Base-by-base conservation (phyloP, 768 basidiomycete species). In the Cystobasidium ongulense region DNA sequence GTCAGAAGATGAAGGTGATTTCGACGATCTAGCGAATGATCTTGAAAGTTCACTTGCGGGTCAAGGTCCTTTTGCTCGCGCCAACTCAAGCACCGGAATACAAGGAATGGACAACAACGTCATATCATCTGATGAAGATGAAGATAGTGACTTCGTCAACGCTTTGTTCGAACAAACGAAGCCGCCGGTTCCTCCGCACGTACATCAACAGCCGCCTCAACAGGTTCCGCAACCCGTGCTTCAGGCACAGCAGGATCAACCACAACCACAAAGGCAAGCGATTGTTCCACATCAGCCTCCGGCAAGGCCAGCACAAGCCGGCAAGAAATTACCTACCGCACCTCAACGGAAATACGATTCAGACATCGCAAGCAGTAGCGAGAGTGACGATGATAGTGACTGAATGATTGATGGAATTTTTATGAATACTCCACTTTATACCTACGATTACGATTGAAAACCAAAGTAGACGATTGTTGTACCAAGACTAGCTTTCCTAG, bases 301-400 rank as follows among this genome's bases (percentile, higher is more conserved):
- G 4, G 7, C 46, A 2, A 61, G 68, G 23, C 31, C 29, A 29
- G 53, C 17, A 18, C 68, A 57, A 29, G 52, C 52, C 13, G 31
- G 35, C 10, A 57, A 33, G 33, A 39, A 39, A 31, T 18, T 50
- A 31, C 39, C 65, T 15, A 41, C 10, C 25, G 63, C 35, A 1
- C 27, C 63, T n/a, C n/a, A n/a, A 15, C 23, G 36, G 18, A 38
- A 64, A 39, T 38, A 46, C 38, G 63, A 64, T 64, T 64, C 63
- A 17, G 68, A 71, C 27, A 71, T 71, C 5, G 68, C 68, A 38
- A 71, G 68, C 53, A 71, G 68, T 59, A 71, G 68, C 54, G 68
- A 71, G 27, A 71, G 68, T 52, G 66, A 68, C n/a, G 46, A 53
- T 36, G 68, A 71, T 57, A 57, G 68, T 35, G 68, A n/a, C 29